These are phyloP conservation scores for Xylariomycetidae sp. DNA, from an alignment of 2,329 filamentous ascomycete species.

Conservation along the genomic window DNA sequence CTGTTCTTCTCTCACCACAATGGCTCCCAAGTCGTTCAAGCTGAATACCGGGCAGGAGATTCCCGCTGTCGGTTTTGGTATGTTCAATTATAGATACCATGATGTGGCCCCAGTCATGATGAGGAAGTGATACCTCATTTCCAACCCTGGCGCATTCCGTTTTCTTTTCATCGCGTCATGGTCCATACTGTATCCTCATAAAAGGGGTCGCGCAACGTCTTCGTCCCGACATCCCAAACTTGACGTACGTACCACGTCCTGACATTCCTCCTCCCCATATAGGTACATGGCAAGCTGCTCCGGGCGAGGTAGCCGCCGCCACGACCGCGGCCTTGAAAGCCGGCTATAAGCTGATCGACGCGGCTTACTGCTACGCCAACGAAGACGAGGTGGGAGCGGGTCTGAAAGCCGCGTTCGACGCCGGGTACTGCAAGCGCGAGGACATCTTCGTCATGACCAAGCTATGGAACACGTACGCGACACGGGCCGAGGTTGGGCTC, in stretches of 20 bases:
- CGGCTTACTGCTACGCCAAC: constrained; percentile 74
- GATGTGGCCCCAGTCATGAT: too few relatives aligned
- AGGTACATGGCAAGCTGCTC: constrained; percentile 63
- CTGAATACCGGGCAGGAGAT: constrained; percentile 62
- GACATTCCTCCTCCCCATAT: too few relatives aligned
- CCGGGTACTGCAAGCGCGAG: constrained; percentile 66
- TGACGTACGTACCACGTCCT: too few relatives aligned
- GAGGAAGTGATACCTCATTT: too few relatives aligned
- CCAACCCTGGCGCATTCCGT: too few relatives aligned
- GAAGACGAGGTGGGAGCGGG: constrained; percentile 79
- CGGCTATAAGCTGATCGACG: constrained; percentile 61
- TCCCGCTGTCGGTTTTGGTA: constrained; percentile 60
- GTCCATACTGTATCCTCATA: too few relatives aligned
- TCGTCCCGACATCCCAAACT: too few relatives aligned
- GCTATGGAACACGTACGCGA: constrained; percentile 78
- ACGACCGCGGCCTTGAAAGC: constrained; percentile 54
- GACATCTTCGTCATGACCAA: constrained; percentile 84
- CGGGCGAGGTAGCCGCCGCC: constrained; percentile 54
- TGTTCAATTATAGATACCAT: constrained; percentile 11
- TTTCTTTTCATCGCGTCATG: too few relatives aligned
- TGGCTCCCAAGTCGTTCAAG: constrained; percentile 54
- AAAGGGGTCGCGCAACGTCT: too few relatives aligned
- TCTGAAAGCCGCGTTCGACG: constrained; percentile 65
- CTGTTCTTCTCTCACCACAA: constrained; percentile 20
- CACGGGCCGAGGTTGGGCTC: constrained; percentile 62